These are phyloP conservation scores for Alternaria gansuensis DNA, from an alignment of 2,329 filamentous ascomycete species.

Conservation along the genomic window DNA sequence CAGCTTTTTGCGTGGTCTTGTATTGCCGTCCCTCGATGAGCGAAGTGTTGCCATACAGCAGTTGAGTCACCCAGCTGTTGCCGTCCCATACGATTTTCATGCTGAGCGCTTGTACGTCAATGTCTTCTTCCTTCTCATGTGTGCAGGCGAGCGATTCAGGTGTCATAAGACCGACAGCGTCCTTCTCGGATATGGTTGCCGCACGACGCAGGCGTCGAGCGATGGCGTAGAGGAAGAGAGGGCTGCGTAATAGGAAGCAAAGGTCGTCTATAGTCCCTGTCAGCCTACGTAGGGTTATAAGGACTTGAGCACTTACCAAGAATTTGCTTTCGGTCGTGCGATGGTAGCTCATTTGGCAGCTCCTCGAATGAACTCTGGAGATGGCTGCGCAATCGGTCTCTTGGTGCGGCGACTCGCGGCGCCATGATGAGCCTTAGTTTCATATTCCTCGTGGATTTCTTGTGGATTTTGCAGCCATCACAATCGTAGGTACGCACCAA, in stretches of 20 bases:
- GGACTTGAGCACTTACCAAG: conserved; percentile 10
- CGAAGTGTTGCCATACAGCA: conserved; percentile 6
- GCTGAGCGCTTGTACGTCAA: conserved; percentile 1
- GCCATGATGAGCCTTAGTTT: background rate
- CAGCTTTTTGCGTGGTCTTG: background rate
- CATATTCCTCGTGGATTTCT: background rate
- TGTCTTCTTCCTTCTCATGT: background rate
- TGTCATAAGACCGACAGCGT: background rate
- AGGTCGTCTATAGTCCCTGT: conserved; percentile 14
- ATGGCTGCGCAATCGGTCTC: conserved; percentile 5
- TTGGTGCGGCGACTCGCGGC: background rate
- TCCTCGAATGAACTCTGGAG: conserved; percentile 16
- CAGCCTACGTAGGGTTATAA: background rate
- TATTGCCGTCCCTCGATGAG: conserved; percentile 23
- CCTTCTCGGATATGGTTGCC: background rate
- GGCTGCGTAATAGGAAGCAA: conserved; percentile 18
- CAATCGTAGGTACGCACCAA: background rate
- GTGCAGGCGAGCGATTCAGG: background rate
- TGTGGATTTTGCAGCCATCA: background rate
- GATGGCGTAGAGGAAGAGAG: conserved; percentile 22
- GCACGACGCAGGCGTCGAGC: conserved; percentile 8
- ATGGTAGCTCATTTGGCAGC: conserved; percentile 12
- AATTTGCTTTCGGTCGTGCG: conserved; percentile 14
- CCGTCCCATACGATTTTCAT: conserved; percentile 16
- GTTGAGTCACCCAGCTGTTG: conserved; percentile 18